Evolutionary conservation across 306 rosid genomes (phyloP).

Genomic region (Abrus precatorius): DNA sequence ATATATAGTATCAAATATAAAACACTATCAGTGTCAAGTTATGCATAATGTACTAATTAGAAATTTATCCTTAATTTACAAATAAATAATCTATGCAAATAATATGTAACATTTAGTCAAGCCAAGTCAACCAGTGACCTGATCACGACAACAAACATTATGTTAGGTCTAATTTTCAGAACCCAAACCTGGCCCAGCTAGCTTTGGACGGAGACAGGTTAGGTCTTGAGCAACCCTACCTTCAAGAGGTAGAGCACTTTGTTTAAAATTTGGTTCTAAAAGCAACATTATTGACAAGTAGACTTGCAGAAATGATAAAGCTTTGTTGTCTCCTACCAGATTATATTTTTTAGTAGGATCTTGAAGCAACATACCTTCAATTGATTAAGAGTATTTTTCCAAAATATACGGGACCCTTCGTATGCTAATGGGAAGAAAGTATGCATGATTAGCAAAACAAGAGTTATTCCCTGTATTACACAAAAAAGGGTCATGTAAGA

Average conservation of each 20-base stretch:
- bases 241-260: not conserved
- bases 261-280: not conserved
- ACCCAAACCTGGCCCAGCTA: not conserved
- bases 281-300: conserved; percentile 9
- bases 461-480: conserved; percentile 73
- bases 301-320: conserved; percentile 28
- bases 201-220: not conserved
- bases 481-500: conserved; percentile 23
- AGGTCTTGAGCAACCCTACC: not conserved
- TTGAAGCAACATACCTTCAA: conserved; percentile 72
- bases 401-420: conserved; percentile 73
- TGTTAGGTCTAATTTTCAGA: not conserved
- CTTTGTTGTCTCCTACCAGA: conserved; percentile 5
- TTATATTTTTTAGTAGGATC: conserved; percentile 28
- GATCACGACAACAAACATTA: not conserved
- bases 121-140: not conserved
- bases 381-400: conserved; percentile 68
- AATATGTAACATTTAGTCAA: not conserved
- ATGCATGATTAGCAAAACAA: conserved; percentile 70
- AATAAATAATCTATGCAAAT: not conserved
- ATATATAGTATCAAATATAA: too few species aligned
- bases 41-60: too few species aligned
- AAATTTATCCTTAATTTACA: not conserved
- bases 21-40: too few species aligned
- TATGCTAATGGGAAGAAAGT: conserved; percentile 79